Conservation (phyloP, 1,284 basidiomycete species). For the Trichosporon sp. region DNA sequence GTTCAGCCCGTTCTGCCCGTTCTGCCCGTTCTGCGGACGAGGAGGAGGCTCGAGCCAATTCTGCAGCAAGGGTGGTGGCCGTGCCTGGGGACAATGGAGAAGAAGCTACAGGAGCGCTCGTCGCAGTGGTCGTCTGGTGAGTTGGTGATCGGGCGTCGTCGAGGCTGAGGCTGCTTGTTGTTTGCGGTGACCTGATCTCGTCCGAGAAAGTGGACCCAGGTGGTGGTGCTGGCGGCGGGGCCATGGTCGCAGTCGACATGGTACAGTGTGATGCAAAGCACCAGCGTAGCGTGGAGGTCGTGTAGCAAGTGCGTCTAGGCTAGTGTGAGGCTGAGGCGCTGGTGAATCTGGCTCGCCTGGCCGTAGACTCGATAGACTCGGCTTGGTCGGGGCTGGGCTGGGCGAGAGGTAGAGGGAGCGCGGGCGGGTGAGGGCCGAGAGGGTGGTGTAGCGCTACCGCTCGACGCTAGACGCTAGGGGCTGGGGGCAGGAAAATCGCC, state of each 20-base stretch:
- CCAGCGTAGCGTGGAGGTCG: no score
- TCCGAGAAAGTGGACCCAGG: background rate
- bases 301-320: no score
- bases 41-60: background rate
- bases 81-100: background rate
- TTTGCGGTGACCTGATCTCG: background rate
- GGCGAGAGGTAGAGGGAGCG: no score
- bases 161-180: background rate
- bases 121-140: no score
- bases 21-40: background rate
- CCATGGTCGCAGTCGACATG: background rate
- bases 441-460: no score
- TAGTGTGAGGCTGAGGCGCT: no score
- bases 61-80: background rate
- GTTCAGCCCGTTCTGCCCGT: no score
- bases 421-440: no score
- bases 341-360: background rate
- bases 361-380: background rate
- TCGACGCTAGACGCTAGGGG: background rate
- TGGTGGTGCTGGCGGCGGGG: background rate
- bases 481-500: background rate
- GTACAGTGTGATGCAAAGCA: background rate
- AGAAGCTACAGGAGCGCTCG: no score
- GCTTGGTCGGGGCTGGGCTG: background rate
- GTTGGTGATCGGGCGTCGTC: background rate